A percentile compares a stretch with the other conserved stretches of the same genome.
Conservation (phyloP, 2,329 filamentous ascomycete genomes). For the Knufia fluminis region DNA sequence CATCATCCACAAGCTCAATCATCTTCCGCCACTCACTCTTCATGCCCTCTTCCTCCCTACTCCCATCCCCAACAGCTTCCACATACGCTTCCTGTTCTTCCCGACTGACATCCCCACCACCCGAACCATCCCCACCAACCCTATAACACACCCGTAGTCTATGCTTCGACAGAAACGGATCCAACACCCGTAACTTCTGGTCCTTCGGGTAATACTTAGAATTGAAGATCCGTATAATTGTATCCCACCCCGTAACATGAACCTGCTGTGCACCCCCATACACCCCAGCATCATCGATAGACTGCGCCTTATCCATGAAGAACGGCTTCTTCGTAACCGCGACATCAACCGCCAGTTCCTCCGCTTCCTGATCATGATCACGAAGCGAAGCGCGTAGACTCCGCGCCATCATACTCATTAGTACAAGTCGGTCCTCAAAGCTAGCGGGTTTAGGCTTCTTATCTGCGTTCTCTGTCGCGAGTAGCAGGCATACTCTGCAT, state of each 20-base stretch:
- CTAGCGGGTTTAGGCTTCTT: constrained; percentile 44
- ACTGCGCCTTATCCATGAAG: constrained; percentile 39
- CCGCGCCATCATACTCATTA: constrained; percentile 41
- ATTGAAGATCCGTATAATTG: constrained; percentile 40
- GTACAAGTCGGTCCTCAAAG: constrained; percentile 40
- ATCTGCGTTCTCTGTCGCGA: constrained; percentile 57
- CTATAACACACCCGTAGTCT: constrained; percentile 37
- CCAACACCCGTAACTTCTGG: constrained; percentile 34
- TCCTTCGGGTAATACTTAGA: constrained; percentile 39
- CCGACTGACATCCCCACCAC: constrained; percentile 8
- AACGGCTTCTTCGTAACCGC: constrained; percentile 41
- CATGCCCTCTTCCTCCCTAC: constrained; percentile 29
- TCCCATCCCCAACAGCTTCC: constrained; percentile 30
- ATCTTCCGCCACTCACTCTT: constrained; percentile 35
- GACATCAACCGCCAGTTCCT: constrained; percentile 31
- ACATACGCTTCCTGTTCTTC: constrained; percentile 34
- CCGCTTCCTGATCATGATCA: not conserved
- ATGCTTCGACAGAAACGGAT: constrained; percentile 35
- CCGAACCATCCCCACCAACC: constrained; percentile 31
- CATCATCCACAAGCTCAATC: constrained; percentile 35
- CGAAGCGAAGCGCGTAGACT: constrained; percentile 28
- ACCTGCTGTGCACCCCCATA: constrained; percentile 35
- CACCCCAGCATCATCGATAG: constrained; percentile 30
- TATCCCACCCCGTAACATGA: constrained; percentile 42
- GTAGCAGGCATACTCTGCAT: constrained; percentile 46